Conservation (phyloP, 306 rosid genomes). For the Gastrolobium villosum region DNA sequence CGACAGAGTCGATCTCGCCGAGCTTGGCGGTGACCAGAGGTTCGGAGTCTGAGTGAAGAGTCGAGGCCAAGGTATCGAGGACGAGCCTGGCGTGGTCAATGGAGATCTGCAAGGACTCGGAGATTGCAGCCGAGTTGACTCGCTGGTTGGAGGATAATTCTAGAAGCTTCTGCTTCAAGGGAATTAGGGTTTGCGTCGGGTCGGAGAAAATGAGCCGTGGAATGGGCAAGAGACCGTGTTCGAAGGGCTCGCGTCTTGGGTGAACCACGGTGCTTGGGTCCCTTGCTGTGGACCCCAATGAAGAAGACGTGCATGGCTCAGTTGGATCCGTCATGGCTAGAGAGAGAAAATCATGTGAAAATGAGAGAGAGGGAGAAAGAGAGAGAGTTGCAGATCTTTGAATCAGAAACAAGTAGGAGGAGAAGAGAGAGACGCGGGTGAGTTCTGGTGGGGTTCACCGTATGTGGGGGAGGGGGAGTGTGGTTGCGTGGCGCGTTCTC, state of each 20-base stretch:
- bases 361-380: background rate
- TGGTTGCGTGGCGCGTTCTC: slow-evolving; percentile 33
- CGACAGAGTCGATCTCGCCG: slow-evolving; percentile 61
- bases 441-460: slow-evolving; percentile 47
- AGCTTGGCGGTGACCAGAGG: slow-evolving; percentile 67
- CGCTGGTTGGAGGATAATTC: slow-evolving; percentile 62
- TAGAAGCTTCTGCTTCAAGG: slow-evolving; percentile 81
- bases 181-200: slow-evolving; percentile 94
- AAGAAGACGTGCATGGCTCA: slow-evolving; percentile 63
- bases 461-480: background rate
- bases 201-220: slow-evolving; percentile 89
- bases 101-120: slow-evolving; percentile 95
- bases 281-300: slow-evolving; percentile 48
- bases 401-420: slow-evolving; percentile 29
- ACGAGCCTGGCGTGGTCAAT: slow-evolving; percentile 83
- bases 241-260: slow-evolving; percentile 94
- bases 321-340: slow-evolving; percentile 78
- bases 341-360: slow-evolving; percentile 39
- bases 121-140: slow-evolving; percentile 63
- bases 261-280: slow-evolving; percentile 74
- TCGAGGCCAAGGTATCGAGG: slow-evolving; percentile 82
- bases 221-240: slow-evolving; percentile 92
- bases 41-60: slow-evolving; percentile 76
- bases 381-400: slow-evolving; percentile 59
- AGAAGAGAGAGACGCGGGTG: slow-evolving; percentile 44